phyloP scores from a whole-genome alignment of 2,329 filamentous ascomycete genomes.

The Colletotrichum sp. region DNA sequence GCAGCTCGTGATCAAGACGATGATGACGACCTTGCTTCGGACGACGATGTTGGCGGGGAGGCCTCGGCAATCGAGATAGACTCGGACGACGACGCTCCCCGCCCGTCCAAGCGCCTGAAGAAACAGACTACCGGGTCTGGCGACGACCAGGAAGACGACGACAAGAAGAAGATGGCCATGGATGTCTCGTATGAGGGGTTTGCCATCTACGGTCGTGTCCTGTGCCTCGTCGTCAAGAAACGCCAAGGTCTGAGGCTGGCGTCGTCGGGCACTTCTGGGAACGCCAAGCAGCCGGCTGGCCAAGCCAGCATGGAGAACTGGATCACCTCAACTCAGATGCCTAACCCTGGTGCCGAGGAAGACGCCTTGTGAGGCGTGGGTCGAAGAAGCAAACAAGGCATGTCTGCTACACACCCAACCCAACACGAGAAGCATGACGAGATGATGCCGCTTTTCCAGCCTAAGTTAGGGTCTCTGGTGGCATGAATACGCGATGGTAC shows the following conservation, averaged over 20 bases:
- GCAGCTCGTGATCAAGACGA: conserved; percentile 33
- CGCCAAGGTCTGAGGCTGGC: conserved; percentile 59
- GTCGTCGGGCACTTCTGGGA: conserved; percentile 11
- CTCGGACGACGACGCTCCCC: conserved; percentile 41
- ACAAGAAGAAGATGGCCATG: conserved; percentile 91
- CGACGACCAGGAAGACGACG: conserved; percentile 52
- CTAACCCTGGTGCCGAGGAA: conserved; percentile 39
- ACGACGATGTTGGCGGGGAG: conserved; percentile 33
- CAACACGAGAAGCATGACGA: neutral
- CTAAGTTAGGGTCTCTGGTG: neutral
- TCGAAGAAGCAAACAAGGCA: neutral
- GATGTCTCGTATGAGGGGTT: conserved; percentile 94
- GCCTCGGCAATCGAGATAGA: conserved; percentile 41
- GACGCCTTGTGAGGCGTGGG: conserved; percentile 19
- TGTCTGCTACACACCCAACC: neutral
- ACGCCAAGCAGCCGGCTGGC: conserved; percentile 55
- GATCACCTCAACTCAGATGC: conserved; percentile 80
- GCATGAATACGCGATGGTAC: neutral
- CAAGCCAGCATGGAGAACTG: conserved; percentile 84
- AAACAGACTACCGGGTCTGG: conserved; percentile 36
- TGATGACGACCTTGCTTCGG: conserved; percentile 29
- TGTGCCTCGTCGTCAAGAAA: conserved; percentile 88
- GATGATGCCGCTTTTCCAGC: neutral
- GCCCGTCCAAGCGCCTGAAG: conserved; percentile 50
- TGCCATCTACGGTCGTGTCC: conserved; percentile 89